Conservation (phyloP, 176 grass and related monocot species). For the Oryza glumipatula region DNA sequence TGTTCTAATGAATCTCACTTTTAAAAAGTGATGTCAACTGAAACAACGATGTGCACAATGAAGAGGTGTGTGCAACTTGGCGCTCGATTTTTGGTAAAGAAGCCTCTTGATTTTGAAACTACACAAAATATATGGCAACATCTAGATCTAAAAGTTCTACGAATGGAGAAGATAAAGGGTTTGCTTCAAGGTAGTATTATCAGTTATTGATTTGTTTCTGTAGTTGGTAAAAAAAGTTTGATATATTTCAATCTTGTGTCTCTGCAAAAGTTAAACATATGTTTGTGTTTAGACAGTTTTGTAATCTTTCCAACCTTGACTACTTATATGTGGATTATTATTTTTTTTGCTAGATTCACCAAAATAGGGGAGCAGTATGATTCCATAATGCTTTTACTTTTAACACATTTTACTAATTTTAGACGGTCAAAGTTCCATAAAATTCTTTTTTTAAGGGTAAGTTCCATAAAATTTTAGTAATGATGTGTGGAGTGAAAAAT, state of each 20-base stretch:
- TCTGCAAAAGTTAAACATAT: no score
- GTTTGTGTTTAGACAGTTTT: no score
- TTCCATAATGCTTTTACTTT: no score
- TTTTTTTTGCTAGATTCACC: neutral
- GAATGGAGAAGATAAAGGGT: neutral
- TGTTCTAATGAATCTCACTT: neutral
- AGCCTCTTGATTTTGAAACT: neutral
- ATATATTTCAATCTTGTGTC: no score
- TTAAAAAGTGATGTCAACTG: slow-evolving; percentile 24
- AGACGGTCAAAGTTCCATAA: no score
- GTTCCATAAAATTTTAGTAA: no score
- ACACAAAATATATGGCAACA: slow-evolving; percentile 13
- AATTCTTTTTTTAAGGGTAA: no score
- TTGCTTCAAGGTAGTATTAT: slow-evolving; percentile 6
- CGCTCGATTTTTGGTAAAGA: slow-evolving; percentile 31
- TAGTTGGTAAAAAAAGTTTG: neutral
- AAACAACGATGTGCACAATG: neutral
- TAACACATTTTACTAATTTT: no score
- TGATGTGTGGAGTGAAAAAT: no score
- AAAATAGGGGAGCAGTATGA: neutral
- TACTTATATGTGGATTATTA: no score
- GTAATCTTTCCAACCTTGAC: no score
- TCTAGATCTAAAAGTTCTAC: neutral
- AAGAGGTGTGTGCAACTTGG: slow-evolving; percentile 10
- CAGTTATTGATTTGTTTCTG: neutral